Evolutionary conservation across 129 eudicot species (phyloP), one percentile per base, ranked within the genome.

Genomic region (Helichrysum umbraculigerum): DNA sequence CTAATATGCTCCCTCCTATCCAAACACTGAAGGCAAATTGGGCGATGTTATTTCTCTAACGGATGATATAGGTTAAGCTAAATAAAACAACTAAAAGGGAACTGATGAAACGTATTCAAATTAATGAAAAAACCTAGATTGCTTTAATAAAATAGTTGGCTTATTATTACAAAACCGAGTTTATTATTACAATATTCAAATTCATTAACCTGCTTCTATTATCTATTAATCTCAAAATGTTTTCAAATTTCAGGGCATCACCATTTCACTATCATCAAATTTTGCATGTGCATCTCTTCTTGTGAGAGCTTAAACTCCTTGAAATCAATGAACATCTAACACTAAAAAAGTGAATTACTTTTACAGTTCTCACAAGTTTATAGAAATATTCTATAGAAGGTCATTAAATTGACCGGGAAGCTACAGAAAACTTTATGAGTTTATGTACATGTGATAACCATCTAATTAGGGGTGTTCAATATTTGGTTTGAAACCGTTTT

Each of bases 1-100:
- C 98, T 79, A 94, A 79, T 81, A 94, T 94, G 62, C 98, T 94
- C 78, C 98, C 98, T 50, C 98, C 98, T 44, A 94, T 94, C 98
- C 98, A 94, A 25, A 94, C 98, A 70, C 97, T 94, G 87, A 51
- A 17, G 56, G 57, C 52, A 54, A 42, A 56, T 56, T 7, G 22
- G 61, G 61, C 19, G 25, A 57, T 20, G 62, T 57, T 57, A n/a
- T 20, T 3, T n/a, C 62, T 57, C 62, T 19, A 19, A 57, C 28
- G 3, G 28, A 5, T 57, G 12, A 57, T 10, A 57, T 57, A 6
- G 8, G 4, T 19, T n/a, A 57, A 9, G 7, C 54, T 47, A 47
- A 47, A 47, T 3, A 3, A 3, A 3, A 0, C 4, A 1, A 4
- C 54, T 14, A 47, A 11, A 47, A 47, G 9, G 5, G 0, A 47